Evolutionary conservation across 2,329 filamentous ascomycete species (phyloP), one percentile per base, ranked within the genome.

Genomic region (Hansfordia pulvinata): DNA sequence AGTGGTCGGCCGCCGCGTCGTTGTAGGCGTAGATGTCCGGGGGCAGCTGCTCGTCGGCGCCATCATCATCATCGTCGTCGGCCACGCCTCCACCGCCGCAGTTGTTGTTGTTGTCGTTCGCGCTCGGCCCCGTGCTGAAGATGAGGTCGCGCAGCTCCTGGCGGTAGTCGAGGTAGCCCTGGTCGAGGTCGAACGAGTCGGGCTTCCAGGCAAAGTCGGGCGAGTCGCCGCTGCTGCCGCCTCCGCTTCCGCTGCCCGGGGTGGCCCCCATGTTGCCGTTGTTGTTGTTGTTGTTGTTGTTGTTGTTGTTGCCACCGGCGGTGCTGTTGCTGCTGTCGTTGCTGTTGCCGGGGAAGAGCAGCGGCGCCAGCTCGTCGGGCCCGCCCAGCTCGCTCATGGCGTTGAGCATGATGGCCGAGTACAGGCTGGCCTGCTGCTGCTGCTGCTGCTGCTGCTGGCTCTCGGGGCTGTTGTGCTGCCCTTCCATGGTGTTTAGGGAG

Each of bases 71-170:
- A n/a, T 25, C 6, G 17, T 25, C 17, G 23, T 23, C 4, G 20
- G 25, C 11, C 19, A 30, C 13, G 15, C 35, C 18, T 35, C 35
- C 6, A 30, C 35, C 13, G 42, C 37, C 1, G 30, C 42, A 0
- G 54, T 54, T 24, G 50, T 29, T 59, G 5, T n/a, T n/a, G n/a
- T n/a, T n/a, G n/a, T n/a, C n/a, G n/a, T n/a, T n/a, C n/a, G n/a
- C n/a, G n/a, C n/a, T n/a, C n/a, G n/a, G n/a, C n/a, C n/a, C n/a
- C n/a, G n/a, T n/a, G n/a, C n/a, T 55, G 36, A 63, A 60, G 17
- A 63, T 56, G 31, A 62, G 53, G 12, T 47, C 51, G 25, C 56
- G 52, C 10, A 63, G 45, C 35, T 62, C 55, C 35, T 63, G 55
- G 31, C 57, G 54, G 25, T 56, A 62, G 7, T 52, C 53, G 15